phyloP scores from a whole-genome alignment of 768 basidiomycete species.

The Russula sp. region DNA sequence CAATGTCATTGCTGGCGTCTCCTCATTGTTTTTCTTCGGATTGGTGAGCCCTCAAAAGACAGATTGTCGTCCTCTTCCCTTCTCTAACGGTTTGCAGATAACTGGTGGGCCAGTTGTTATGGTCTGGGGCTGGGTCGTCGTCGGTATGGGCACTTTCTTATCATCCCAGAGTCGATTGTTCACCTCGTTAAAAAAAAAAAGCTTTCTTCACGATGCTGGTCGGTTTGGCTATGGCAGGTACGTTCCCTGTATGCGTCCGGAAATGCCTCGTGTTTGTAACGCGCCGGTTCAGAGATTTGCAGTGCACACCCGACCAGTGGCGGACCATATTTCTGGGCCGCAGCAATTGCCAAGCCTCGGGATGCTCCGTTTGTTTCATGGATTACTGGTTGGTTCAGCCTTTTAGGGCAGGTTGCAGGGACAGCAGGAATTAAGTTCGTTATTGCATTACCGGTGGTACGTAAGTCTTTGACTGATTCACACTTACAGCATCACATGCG shows the following conservation, averaged over 20 bases:
- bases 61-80: not conserved
- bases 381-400: conserved; percentile 71
- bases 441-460: not conserved
- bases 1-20: conserved; percentile 63
- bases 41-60: conserved; percentile 37
- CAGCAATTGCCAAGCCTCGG: conserved; percentile 54
- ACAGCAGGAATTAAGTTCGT: conserved; percentile 64
- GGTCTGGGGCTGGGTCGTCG: conserved; percentile 69
- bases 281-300: conserved; percentile 30
- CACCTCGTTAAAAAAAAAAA: conserved; percentile 24
- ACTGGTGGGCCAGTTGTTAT: conserved; percentile 73
- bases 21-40: conserved; percentile 62
- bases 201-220: conserved; percentile 65
- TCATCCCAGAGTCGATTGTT: not conserved
- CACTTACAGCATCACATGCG: conserved; percentile 47
- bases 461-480: not conserved
- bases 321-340: conserved; percentile 79
- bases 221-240: conserved; percentile 69
- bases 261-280: not conserved
- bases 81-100: conserved; percentile 33
- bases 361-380: conserved; percentile 62
- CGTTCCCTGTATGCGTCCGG: conserved; percentile 13
- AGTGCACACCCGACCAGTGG: conserved; percentile 67
- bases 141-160: conserved; percentile 35
- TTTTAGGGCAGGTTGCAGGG: conserved; percentile 69